phyloP scores from a whole-genome alignment of 495 filamentous ascomycete genomes.

The Penicillium cataractarum region DNA sequence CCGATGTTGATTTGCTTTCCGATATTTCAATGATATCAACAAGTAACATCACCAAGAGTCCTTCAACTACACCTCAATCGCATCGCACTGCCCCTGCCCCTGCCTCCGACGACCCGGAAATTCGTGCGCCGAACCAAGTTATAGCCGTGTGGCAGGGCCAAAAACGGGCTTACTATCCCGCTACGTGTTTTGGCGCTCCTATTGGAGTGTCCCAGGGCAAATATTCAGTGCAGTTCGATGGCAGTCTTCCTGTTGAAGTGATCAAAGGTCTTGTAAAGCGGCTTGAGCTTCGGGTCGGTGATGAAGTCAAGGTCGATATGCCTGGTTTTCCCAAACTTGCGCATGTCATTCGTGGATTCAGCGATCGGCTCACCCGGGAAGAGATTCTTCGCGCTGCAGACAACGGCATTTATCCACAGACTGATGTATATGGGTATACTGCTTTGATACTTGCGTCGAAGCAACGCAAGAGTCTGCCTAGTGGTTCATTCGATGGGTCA shows the following conservation, averaged over 20 bases:
- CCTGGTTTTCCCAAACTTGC: conserved; percentile 48
- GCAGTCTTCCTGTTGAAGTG: conserved; percentile 47
- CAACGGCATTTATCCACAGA: conserved; percentile 39
- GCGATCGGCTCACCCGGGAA: conserved; percentile 41
- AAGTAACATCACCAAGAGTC: conserved; percentile 9
- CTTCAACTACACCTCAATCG: conserved; percentile 21
- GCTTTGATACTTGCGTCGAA: conserved; percentile 49
- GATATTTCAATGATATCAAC: conserved; percentile 19
- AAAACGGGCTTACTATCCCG: conserved; percentile 54
- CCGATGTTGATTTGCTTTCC: conserved; percentile 17
- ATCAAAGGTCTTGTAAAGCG: conserved; percentile 47
- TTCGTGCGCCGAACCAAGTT: conserved; percentile 50
- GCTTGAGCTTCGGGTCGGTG: conserved; percentile 52
- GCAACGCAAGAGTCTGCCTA: conserved; percentile 50
- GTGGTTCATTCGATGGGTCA: conserved; percentile 28
- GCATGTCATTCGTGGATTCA: conserved; percentile 50
- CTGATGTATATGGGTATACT: conserved; percentile 51
- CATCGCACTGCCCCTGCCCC: neutral
- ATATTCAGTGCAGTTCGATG: conserved; percentile 53
- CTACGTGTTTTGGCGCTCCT: conserved; percentile 50
- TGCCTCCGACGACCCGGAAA: conserved; percentile 15
- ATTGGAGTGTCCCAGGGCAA: conserved; percentile 41
- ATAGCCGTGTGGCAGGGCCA: conserved; percentile 55
- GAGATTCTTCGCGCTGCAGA: conserved; percentile 32
- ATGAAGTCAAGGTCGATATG: conserved; percentile 57